A percentile compares a stretch with the other conserved stretches of the same genome.
Evolutionary conservation across 306 rosid genomes (phyloP).

Genomic region (Medicago ruthenica): DNA sequence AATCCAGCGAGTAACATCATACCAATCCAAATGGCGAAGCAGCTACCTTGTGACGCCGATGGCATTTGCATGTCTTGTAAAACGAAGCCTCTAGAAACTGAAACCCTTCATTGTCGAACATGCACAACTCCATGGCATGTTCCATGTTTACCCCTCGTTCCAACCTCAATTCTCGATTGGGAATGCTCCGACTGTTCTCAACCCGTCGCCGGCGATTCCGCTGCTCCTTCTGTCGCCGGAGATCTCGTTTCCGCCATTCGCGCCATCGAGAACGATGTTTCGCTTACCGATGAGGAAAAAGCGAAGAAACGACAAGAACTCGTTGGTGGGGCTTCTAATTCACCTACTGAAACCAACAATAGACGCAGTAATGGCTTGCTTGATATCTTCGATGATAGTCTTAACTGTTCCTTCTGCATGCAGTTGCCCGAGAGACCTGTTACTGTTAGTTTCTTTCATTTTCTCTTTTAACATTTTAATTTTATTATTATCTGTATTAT

Average conservation of each 20-base stretch:
- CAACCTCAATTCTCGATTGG: conserved; percentile 49
- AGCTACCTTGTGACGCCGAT: conserved; percentile 42
- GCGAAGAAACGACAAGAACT: conserved; percentile 66
- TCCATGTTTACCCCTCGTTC: conserved; percentile 48
- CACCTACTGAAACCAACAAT: background rate
- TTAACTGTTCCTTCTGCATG: conserved; percentile 75
- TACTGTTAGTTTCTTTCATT: conserved; percentile 52
- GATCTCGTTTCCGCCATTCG: conserved; percentile 56
- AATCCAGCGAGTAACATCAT: no score
- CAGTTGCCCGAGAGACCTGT: conserved; percentile 82
- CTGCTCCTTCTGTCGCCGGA: background rate
- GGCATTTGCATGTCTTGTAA: conserved; percentile 54
- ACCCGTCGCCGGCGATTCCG: background rate
- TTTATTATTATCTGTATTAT: no score
- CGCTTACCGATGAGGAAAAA: conserved; percentile 67
- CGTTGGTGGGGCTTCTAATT: conserved; percentile 42
- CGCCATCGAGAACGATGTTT: conserved; percentile 54
- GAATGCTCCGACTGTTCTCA: conserved; percentile 66
- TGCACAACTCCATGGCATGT: conserved; percentile 66
- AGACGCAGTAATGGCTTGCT: conserved; percentile 15
- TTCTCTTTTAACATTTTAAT: background rate
- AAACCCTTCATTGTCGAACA: conserved; percentile 52
- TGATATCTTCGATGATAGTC: conserved; percentile 43
- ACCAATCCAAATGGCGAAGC: background rate
- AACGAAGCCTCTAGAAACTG: conserved; percentile 43